Evolutionary conservation across 1,284 basidiomycete species (phyloP).

Genomic region (Microbotryum lychnidis-dioicae): DNA sequence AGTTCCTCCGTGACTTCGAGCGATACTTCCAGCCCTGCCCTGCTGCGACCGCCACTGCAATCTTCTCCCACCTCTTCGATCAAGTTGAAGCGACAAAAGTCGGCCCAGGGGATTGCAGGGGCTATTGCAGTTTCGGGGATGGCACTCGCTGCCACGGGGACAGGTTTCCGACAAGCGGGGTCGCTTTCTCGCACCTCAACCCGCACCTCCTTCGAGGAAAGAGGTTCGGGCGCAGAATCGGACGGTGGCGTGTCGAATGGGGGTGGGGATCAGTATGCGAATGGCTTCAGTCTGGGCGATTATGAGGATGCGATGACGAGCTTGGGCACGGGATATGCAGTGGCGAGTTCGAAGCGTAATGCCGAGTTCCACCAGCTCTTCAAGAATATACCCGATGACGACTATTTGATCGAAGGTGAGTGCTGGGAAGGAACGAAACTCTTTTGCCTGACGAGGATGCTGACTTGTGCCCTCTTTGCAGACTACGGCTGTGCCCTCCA

Average conservation of each 20-base stretch:
- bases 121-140: no score
- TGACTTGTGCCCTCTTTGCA: constrained; percentile 38
- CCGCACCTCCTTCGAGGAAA: no score
- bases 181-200: no score
- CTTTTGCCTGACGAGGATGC: not conserved
- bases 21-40: no score
- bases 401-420: constrained; percentile 85
- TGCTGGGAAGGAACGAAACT: not conserved
- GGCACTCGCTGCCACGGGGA: no score
- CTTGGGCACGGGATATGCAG: constrained; percentile 57
- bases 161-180: no score
- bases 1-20: no score
- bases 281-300: constrained; percentile 8
- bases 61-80: no score
- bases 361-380: constrained; percentile 94
- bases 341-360: constrained; percentile 90
- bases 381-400: constrained; percentile 74
- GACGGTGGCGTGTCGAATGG: constrained; percentile 13
- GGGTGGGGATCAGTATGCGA: constrained; percentile 5
- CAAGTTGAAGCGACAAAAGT: no score
- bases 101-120: no score
- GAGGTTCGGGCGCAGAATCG: not conserved
- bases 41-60: no score
- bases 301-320: constrained; percentile 29
- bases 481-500: constrained; percentile 96